Conservation (phyloP, 106 monocot genomes). For the Narthecium ossifragum region DNA sequence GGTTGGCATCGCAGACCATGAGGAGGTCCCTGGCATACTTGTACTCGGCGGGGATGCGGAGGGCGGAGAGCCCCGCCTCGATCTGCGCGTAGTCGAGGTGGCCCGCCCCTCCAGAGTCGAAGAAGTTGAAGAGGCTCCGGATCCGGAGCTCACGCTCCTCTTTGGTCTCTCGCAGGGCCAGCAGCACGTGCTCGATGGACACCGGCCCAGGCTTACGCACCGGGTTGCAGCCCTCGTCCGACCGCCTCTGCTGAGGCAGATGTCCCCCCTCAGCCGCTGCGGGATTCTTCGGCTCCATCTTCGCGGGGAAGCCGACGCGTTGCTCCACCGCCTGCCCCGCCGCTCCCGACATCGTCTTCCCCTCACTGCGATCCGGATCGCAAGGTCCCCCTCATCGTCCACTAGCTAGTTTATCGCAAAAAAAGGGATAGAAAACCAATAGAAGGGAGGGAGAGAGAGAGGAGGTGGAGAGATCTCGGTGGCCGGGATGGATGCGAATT, state of each 20-base stretch:
- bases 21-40: constrained; percentile 88
- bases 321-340: constrained; percentile 9
- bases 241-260: neutral
- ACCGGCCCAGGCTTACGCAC: constrained; percentile 56
- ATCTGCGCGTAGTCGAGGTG: constrained; percentile 70
- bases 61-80: constrained; percentile 59
- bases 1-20: constrained; percentile 68
- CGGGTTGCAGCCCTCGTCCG: constrained; percentile 39
- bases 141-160: constrained; percentile 82
- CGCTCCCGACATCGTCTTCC: constrained; percentile 16
- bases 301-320: constrained; percentile 11
- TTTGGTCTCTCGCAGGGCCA: constrained; percentile 67
- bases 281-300: constrained; percentile 12
- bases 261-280: neutral
- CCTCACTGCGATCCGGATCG: neutral
- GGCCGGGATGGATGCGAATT: too few species aligned
- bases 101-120: constrained; percentile 44
- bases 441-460: neutral
- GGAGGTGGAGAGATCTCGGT: too few species aligned
- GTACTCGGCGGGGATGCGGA: constrained; percentile 74
- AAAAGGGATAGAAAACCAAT: neutral
- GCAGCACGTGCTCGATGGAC: constrained; percentile 77
- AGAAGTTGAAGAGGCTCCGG: constrained; percentile 79
- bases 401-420: too few species aligned
- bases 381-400: neutral